phyloP scores from a whole-genome alignment of 371 early-diverging fungal species.

The Apophysomyces sp. region DNA sequence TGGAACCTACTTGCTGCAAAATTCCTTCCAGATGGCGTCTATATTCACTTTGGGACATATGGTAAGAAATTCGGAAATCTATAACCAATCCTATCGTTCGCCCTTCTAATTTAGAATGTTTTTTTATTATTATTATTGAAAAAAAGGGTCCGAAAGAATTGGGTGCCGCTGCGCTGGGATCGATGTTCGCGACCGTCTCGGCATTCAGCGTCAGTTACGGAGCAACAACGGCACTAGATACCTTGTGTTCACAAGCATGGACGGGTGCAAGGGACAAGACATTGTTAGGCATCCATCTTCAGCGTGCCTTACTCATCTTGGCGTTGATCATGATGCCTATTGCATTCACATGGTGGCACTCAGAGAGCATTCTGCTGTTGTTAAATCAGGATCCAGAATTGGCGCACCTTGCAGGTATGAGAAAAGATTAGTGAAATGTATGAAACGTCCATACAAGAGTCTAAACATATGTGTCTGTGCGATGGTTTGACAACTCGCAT shows the following conservation, averaged over 20 bases:
- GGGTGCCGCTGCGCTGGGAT: slow-evolving; percentile 74
- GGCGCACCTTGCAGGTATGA: slow-evolving; percentile 38
- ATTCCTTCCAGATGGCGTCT: slow-evolving; percentile 61
- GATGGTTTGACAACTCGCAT: slow-evolving; percentile 20
- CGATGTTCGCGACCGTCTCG: slow-evolving; percentile 83
- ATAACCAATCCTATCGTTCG: no score
- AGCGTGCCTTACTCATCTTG: slow-evolving; percentile 79
- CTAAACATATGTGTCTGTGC: not conserved
- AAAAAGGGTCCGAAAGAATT: slow-evolving; percentile 65
- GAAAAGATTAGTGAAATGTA: not conserved
- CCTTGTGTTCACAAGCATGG: slow-evolving; percentile 85
- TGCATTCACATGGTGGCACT: slow-evolving; percentile 73
- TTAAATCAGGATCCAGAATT: slow-evolving; percentile 46
- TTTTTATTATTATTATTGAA: no score
- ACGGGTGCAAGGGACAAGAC: slow-evolving; percentile 73
- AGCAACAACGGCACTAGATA: slow-evolving; percentile 82
- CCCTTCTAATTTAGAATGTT: no score
- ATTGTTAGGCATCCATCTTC: slow-evolving; percentile 77
- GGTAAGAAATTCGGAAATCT: no score
- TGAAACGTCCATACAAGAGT: no score
- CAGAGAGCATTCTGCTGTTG: slow-evolving; percentile 51
- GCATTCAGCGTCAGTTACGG: slow-evolving; percentile 82
- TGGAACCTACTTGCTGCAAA: slow-evolving; percentile 64
- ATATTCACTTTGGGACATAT: slow-evolving; percentile 67
- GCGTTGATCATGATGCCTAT: slow-evolving; percentile 69